phyloP scores from a whole-genome alignment of 208 protist genomes.

The Wallacemonas rigidus region DNA sequence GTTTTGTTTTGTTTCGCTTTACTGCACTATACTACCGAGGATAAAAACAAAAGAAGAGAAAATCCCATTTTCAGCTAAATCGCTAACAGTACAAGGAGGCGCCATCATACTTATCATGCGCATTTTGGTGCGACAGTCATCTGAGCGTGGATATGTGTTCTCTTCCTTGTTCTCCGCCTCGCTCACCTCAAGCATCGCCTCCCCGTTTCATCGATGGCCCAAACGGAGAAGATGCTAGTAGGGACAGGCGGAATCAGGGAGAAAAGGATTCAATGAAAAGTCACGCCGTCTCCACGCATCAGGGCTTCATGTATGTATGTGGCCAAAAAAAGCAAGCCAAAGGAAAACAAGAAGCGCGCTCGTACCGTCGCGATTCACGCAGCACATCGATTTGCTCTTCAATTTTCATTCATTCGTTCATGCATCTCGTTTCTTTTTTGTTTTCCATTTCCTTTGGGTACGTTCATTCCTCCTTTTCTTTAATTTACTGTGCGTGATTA shows the following conservation, averaged over 20 bases:
- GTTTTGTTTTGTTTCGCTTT: slow-evolving; percentile 24
- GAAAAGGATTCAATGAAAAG: not conserved
- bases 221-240: slow-evolving; percentile 2
- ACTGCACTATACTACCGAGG: slow-evolving; percentile 17
- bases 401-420: not conserved
- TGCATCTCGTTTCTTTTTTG: slow-evolving; percentile 11
- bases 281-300: not conserved
- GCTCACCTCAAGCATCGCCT: not conserved
- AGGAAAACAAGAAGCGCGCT: slow-evolving; percentile 8
- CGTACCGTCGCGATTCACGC: slow-evolving; percentile 20
- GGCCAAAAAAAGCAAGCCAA: not conserved
- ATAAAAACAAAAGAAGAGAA: slow-evolving; percentile 17
- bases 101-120: not conserved
- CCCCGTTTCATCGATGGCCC: not conserved
- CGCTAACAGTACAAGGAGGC: slow-evolving; percentile 6
- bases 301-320: not conserved
- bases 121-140: slow-evolving; percentile 4
- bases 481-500: slow-evolving; percentile 11
- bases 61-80: slow-evolving; percentile 19
- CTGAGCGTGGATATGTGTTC: not conserved
- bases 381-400: slow-evolving; percentile 12
- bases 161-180: slow-evolving; percentile 4
- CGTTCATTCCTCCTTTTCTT: not conserved
- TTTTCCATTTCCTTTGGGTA: not conserved
- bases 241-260: no score